Base-by-base conservation (phyloP, 2,329 filamentous ascomycete species). In the Fusarium albidum region DNA sequence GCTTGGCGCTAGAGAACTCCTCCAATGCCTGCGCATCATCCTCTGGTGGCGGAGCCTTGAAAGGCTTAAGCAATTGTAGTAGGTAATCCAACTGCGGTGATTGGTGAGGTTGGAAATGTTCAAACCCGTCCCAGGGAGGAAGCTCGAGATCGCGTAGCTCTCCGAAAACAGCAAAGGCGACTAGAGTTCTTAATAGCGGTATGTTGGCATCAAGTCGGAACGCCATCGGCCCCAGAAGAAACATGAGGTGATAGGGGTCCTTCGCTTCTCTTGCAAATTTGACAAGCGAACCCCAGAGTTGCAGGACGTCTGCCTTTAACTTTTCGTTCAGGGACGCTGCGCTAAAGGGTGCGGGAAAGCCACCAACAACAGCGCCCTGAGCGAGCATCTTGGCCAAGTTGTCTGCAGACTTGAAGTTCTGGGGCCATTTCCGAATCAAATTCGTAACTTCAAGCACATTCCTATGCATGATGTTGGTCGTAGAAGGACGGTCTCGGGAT, bases 371-470 rank as follows among this genome's bases (percentile, higher is more conserved):
- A 11, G 49, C 43, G 1, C 56, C 44, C 3, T 54, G 42, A 5
- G 58, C 50, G 9, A 67, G 53, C 4, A 42, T 15, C 15, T 59
- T 60, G 8, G 63, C 52, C n/a, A 67, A 49, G 3, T 15, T 51
- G 9, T 60, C 29, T 3, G 58, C 55, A 5, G 64, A 66, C 6
- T 55, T 54, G 21, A 67, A 43, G 7, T 9, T 63, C 27, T 58
- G 43, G 4, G 64, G 50, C 60, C 62, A 63, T 31, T 52, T 33
- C 0, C 28, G 35, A 6, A 67, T 53, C n/a, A 58, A 13, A 2
- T 62, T 41, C 18, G 43, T 49, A 7, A 61, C 41, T 25, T 67
- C 64, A 8, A 67, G 51, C 17, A 67, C 64, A n/a, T 66, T 67
- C 6, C 60, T 53, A 39, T 63, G 53, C 34, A 52, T 48, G 12